phyloP scores from a whole-genome alignment of 371 early-diverging fungal genomes.

The Circinella umbellata region DNA sequence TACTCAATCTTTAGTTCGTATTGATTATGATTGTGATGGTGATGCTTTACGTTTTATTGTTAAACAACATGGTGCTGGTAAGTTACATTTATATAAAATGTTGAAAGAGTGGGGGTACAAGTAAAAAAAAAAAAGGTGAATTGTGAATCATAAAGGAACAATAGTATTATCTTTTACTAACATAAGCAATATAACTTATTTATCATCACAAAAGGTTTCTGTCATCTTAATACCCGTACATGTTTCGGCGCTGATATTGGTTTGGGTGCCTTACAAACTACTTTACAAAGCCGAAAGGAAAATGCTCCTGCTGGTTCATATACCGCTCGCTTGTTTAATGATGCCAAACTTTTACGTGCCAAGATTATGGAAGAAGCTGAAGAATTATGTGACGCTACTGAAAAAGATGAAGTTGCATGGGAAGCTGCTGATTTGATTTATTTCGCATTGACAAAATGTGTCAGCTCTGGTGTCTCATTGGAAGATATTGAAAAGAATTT shows the following conservation, averaged over 20 bases:
- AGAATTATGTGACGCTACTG: constrained; percentile 86
- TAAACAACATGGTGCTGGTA: constrained; percentile 85
- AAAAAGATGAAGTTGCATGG: constrained; percentile 84
- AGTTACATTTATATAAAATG: background rate
- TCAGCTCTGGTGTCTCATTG: constrained; percentile 79
- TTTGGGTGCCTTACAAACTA: constrained; percentile 71
- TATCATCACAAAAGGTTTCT: constrained; percentile 72
- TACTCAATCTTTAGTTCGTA: constrained; percentile 78
- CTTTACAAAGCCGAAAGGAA: constrained; percentile 68
- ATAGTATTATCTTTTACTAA: too few relatives aligned
- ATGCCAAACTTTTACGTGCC: constrained; percentile 77
- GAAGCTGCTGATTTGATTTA: constrained; percentile 97
- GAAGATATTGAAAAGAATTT: constrained; percentile 88
- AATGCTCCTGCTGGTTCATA: constrained; percentile 90
- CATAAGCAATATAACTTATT: too few relatives aligned
- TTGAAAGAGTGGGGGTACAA: too few relatives aligned
- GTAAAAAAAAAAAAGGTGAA: too few relatives aligned
- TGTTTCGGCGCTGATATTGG: constrained; percentile 90
- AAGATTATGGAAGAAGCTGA: constrained; percentile 98
- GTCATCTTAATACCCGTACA: constrained; percentile 89
- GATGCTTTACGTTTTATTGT: constrained; percentile 92
- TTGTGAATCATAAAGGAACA: too few relatives aligned
- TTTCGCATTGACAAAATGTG: constrained; percentile 91
- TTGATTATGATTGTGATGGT: constrained; percentile 89
- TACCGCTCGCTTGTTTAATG: constrained; percentile 88